Evolutionary conservation across 2,329 filamentous ascomycete genomes (phyloP).

Genomic region (Onygenales sp.): DNA sequence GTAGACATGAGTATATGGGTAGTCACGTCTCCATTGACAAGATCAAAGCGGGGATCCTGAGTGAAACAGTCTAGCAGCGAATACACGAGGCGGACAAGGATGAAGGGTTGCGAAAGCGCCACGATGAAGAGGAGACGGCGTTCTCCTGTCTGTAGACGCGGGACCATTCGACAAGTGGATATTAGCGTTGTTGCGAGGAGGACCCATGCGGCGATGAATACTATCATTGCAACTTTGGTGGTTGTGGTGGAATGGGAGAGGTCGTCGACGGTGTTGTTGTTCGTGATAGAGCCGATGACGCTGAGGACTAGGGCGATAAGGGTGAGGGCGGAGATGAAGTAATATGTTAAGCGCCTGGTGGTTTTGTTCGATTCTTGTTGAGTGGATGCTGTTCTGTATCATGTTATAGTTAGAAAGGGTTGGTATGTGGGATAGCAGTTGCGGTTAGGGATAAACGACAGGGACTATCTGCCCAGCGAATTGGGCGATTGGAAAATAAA

Average conservation of each 20-base stretch:
- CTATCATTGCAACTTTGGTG: conserved; percentile 33
- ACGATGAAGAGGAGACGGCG: conserved; percentile 38
- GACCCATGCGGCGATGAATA: conserved; percentile 35
- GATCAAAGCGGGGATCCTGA: conserved; percentile 34
- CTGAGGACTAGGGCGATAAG: conserved; percentile 26
- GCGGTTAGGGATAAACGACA: no score
- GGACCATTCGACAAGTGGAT: conserved; percentile 21
- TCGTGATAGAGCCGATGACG: conserved; percentile 34
- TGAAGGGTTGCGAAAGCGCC: conserved; percentile 37
- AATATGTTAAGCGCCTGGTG: conserved; percentile 19
- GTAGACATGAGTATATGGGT: conserved; percentile 40
- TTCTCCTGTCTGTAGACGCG: conserved; percentile 34
- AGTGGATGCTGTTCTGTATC: conserved; percentile 17
- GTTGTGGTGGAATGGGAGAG: conserved; percentile 23
- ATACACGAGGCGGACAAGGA: conserved; percentile 43
- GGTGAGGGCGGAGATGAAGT: conserved; percentile 22
- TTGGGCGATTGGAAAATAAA: background rate
- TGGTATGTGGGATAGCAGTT: background rate
- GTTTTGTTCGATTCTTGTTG: conserved; percentile 8
- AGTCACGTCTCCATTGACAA: conserved; percentile 29
- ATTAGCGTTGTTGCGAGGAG: conserved; percentile 26
- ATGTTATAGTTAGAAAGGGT: background rate
- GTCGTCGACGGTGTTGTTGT: conserved; percentile 19
- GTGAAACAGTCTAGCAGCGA: conserved; percentile 36
- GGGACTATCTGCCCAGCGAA: no score